These are phyloP conservation scores for Plenodomus tracheiphilus DNA, from an alignment of 2,329 filamentous ascomycete species.

Conservation along the genomic window DNA sequence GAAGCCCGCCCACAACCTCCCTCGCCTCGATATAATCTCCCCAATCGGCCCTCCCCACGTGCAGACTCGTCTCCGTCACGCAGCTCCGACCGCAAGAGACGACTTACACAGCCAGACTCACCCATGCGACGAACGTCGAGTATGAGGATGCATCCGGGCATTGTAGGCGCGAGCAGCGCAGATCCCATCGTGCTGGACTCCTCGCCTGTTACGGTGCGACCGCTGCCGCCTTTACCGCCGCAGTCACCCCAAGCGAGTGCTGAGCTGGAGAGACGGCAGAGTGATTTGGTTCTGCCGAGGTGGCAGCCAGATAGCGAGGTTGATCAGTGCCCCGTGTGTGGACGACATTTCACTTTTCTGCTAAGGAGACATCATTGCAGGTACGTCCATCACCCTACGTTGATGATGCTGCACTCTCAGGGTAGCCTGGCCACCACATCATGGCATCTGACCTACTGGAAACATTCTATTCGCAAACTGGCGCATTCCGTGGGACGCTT, in stretches of 20 bases:
- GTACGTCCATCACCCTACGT: constrained; percentile 46
- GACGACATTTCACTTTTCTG: constrained; percentile 77
- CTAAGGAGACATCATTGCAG: constrained; percentile 92
- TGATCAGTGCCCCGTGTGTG: constrained; percentile 81
- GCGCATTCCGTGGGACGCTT: neutral
- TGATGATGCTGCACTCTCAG: neutral
- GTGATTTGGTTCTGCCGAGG: constrained; percentile 64
- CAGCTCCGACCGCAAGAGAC: constrained; percentile 40
- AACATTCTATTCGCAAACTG: neutral
- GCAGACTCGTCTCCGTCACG: constrained; percentile 23
- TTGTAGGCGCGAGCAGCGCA: constrained; percentile 14
- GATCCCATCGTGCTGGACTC: constrained; percentile 29
- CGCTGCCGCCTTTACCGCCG: constrained; percentile 14
- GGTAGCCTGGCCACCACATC: no score
- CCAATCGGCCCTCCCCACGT: constrained; percentile 20
- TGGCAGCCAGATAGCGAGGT: constrained; percentile 92
- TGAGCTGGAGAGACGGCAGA: constrained; percentile 28
- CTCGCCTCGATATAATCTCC: constrained; percentile 21
- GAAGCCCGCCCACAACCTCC: constrained; percentile 11
- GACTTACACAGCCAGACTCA: constrained; percentile 38
- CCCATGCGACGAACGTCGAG: constrained; percentile 36
- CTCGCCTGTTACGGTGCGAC: constrained; percentile 14
- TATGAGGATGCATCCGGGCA: constrained; percentile 24
- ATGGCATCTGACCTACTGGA: no score
- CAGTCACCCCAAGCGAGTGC: constrained; percentile 14